Evolutionary conservation across 192 early-diverging fungal genomes (phyloP), one percentile per base, ranked within the genome.

Genomic region (Coemansia nantahalensis): DNA sequence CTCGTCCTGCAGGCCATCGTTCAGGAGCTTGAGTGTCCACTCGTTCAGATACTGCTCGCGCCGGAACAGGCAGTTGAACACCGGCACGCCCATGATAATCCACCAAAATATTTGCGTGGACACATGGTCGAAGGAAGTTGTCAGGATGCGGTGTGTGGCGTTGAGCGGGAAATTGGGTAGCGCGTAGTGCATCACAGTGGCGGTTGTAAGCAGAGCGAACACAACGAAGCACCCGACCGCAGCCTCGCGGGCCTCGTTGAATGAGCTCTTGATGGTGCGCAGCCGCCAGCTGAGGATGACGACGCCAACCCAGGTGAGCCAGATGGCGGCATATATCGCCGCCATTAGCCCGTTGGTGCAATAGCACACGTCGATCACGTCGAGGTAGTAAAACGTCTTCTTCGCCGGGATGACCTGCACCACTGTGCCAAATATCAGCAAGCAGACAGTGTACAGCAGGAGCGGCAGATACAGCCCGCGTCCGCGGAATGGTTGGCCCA

Each of bases 221-320:
- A 66, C 59, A 0, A 55, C 35, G 0, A 39, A 5, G 46, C 76
- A 68, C 1, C 59, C 48, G 19, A 65, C 45, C 10, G 60, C 39
- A 54, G 71, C 67, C 45, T 70, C 63, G 14, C 60, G 59, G n/a
- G 51, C 53, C 34, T 78, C 75, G 48, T 78, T 78, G 18, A 78
- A 78, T 9, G 67, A 67, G 41, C 63, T 78, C 44, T 78, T 78
- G 31, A 78, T 78, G 17, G 59, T 62, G 30, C 75, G 62, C 31
- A 73, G 65, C 19, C 57, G 43, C 69, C 69, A 73, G 32, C 65
- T 65, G 26, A 73, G 42, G 1, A 51, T 4, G 0, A 59, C 62
- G 13, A 78, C 55, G 17, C 63, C 32, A 8, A 71, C 24, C 63
- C 75, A 71, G 0, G 68, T 69, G 3, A 39, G 46, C 75, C 69